These are phyloP conservation scores for Solanum okadae DNA, from an alignment of 257 asterid species.

Conservation along the genomic window DNA sequence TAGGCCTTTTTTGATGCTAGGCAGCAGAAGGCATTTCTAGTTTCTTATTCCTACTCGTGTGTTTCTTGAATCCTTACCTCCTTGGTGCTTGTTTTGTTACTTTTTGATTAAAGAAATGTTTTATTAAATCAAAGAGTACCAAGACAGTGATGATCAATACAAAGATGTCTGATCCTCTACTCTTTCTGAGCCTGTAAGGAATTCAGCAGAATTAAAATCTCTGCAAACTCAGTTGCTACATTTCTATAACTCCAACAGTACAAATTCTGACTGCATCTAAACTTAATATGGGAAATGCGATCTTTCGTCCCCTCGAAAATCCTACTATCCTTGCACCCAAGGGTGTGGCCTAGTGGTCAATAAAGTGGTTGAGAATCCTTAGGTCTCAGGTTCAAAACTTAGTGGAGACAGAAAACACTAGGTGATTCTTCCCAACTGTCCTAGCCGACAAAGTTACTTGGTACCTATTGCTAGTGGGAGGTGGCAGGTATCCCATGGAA, in stretches of 20 bases:
- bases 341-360: background rate
- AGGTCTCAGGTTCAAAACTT: background rate
- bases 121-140: background rate
- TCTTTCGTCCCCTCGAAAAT: background rate
- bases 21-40: background rate
- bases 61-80: background rate
- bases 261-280: background rate
- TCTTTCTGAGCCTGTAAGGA: background rate
- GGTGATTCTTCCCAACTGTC: background rate
- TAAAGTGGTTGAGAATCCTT: background rate
- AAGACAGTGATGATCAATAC: background rate
- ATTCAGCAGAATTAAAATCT: background rate
- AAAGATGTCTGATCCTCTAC: background rate
- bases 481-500: too few relatives aligned
- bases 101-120: background rate
- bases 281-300: background rate
- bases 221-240: background rate
- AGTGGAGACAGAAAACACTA: background rate
- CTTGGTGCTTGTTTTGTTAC: background rate
- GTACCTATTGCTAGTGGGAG: background rate
- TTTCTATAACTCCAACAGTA: background rate
- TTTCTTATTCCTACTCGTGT: background rate
- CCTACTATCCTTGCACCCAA: background rate
- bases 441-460: background rate
- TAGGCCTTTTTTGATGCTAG: background rate